Evolutionary conservation across 1,284 basidiomycete species (phyloP), one percentile per base, ranked within the genome.

Genomic region (Cutaneotrichosporon arboriforme): DNA sequence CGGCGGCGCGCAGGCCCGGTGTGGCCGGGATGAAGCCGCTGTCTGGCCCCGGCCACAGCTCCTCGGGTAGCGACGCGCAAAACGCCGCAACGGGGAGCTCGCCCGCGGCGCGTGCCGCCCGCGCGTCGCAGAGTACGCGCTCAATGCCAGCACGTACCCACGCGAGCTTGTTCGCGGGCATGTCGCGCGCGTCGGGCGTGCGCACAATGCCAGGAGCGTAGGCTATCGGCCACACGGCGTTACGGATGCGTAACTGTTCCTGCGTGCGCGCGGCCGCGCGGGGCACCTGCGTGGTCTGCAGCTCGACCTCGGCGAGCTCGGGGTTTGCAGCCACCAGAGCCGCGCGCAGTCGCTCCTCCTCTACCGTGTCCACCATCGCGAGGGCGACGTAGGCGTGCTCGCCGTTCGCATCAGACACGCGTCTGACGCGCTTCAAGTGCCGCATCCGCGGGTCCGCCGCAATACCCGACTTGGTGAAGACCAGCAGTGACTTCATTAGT

Each of bases 81-180:
- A 85, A 81, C 0, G 86, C 85, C 2, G 84, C 85, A 47, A 91
- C 82, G 0, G 90, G 87, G 2, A 90, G 64, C 84, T 93, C 87
- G 46, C 82, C 83, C 12, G 59, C 58, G 3, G 46, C 51, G 18
- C 60, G 64, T 0, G 82, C 82, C 36, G 75, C 64, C n/a, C 73
- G 67, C 3, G 85, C 85, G 15, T 80, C 79, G 31, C 70, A 60
- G 5, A 84, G 69, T 8, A 84, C 77, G 7, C 68, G 72, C 37
- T 75, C 65, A 69, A 91, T 81, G 15, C 86, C 86, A n/a, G 83
- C 77, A 64, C 79, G 80, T 1, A 90, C 86, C 86, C 88, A 90
- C 13, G 76, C 77, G 20, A 83, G 78, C 58, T 83, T 82, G 0
- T 79, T 81, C 18, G 77, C 70, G 4, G 86, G 79, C 87, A 89